Evolutionary conservation across 169 alveolate genomes (phyloP).

Genomic region (Plasmodium coatneyi): DNA sequence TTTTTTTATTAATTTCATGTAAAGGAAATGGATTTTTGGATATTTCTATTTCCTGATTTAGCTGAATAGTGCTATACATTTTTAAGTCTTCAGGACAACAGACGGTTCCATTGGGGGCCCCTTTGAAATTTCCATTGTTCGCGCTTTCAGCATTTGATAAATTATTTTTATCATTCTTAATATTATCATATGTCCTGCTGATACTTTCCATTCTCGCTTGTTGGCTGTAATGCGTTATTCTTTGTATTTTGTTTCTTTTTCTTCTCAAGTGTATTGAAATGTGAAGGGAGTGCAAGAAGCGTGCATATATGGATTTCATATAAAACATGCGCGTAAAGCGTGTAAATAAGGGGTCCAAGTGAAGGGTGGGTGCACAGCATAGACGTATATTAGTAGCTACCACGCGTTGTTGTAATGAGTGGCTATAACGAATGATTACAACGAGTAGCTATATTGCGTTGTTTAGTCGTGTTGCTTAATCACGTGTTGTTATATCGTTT

Average conservation of each 20-base stretch:
- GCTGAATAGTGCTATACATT: constrained; percentile 48
- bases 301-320: not conserved
- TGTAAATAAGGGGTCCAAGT: not conserved
- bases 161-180: not conserved
- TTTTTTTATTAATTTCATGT: constrained; percentile 51
- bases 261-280: not conserved
- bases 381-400: not conserved
- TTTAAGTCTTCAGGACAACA: constrained; percentile 31
- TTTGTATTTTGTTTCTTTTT: not conserved
- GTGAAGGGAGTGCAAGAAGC: not conserved
- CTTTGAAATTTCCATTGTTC: not conserved
- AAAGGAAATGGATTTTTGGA: constrained; percentile 47
- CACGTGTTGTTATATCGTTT: not conserved
- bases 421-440: not conserved
- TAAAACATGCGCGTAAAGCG: not conserved
- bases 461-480: not conserved
- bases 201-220: constrained; percentile 13
- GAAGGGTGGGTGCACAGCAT: not conserved
- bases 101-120: not conserved
- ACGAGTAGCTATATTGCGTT: not conserved
- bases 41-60: constrained; percentile 69
- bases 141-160: not conserved
- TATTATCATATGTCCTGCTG: not conserved
- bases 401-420: not conserved
- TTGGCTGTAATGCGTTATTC: not conserved